Percentiles rank a stretch among this genome's conserved stretches.
These are phyloP conservation scores for Colletotrichum sp. DNA, from an alignment of 2,329 filamentous ascomycete genomes.

Conservation along the genomic window DNA sequence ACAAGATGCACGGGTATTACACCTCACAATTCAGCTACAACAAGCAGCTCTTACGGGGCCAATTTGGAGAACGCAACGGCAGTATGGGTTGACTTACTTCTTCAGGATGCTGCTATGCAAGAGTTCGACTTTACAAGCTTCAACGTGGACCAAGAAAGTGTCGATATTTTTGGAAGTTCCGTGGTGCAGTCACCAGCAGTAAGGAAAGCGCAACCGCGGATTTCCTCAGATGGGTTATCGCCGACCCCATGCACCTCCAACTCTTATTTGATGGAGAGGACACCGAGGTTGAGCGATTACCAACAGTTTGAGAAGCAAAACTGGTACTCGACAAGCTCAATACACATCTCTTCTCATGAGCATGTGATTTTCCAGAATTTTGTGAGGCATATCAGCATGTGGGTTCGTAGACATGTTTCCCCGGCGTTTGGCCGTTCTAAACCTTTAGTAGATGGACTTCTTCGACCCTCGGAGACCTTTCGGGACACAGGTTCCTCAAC, in stretches of 20 bases:
- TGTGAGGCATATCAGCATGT: conserved; percentile 8
- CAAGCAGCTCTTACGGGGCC: neutral
- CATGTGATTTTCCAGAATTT: conserved; percentile 13
- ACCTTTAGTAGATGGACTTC: conserved; percentile 7
- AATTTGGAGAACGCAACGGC: conserved; percentile 14
- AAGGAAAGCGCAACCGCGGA: neutral
- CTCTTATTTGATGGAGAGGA: neutral
- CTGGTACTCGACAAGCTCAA: neutral
- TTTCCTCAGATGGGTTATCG: neutral
- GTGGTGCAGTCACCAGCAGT: neutral
- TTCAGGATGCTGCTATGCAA: conserved; percentile 5
- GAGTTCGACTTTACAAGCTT: neutral
- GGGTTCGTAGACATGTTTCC: neutral
- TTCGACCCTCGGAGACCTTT: conserved; percentile 11
- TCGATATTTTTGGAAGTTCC: neutral
- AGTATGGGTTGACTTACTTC: conserved; percentile 15
- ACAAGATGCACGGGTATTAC: neutral
- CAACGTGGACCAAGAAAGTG: neutral
- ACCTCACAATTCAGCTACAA: neutral
- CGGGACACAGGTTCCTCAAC: conserved; percentile 9
- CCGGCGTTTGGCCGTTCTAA: neutral
- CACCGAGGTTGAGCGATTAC: neutral
- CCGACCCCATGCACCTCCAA: neutral
- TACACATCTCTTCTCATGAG: neutral
- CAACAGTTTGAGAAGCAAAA: neutral